Percentiles rank a stretch among this genome's conserved stretches.
Evolutionary conservation across 2,329 filamentous ascomycete species (phyloP).

Genomic region (Pseudopyrenochaeta lycopersici): DNA sequence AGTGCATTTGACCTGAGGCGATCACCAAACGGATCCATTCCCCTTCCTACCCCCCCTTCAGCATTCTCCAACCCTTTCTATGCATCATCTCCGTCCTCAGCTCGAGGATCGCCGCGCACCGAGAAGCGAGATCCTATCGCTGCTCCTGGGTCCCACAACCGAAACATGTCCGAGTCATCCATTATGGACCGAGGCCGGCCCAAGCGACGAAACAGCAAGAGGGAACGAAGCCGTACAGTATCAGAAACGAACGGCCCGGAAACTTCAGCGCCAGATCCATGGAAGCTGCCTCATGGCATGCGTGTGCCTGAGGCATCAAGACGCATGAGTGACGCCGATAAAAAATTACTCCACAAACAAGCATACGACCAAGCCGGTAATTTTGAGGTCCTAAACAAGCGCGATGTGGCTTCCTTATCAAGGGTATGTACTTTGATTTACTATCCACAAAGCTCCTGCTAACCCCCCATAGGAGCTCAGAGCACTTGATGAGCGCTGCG

Average conservation of each 20-base stretch:
- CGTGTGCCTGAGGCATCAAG: slow-evolving; percentile 45
- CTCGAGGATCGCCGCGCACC: slow-evolving; percentile 40
- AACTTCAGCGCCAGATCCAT: slow-evolving; percentile 35
- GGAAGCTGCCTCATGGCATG: slow-evolving; percentile 50
- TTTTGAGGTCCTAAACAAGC: slow-evolving; percentile 52
- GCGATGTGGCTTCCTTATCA: slow-evolving; percentile 62
- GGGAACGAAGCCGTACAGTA: slow-evolving; percentile 40
- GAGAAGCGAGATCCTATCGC: slow-evolving; percentile 43
- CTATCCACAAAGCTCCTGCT: slow-evolving; percentile 15
- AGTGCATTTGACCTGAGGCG: slow-evolving; percentile 41
- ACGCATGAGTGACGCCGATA: slow-evolving; percentile 46
- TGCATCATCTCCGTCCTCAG: slow-evolving; percentile 39
- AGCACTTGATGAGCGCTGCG: slow-evolving; percentile 78
- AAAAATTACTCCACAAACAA: slow-evolving; percentile 49
- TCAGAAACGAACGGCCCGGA: slow-evolving; percentile 43
- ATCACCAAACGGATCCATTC: slow-evolving; percentile 40
- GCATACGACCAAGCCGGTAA: slow-evolving; percentile 51
- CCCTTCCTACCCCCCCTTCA: slow-evolving; percentile 41
- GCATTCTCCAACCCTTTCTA: slow-evolving; percentile 43
- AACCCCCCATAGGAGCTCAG: slow-evolving; percentile 69
- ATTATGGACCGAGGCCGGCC: slow-evolving; percentile 51
- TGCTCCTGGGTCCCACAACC: slow-evolving; percentile 33
- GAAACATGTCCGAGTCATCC: slow-evolving; percentile 50
- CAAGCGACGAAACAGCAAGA: slow-evolving; percentile 42
- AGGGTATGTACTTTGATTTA: slow-evolving; percentile 56